Base-by-base conservation (phyloP, 176 grass and related monocot genomes). In the Cenchrus purpureus region DNA sequence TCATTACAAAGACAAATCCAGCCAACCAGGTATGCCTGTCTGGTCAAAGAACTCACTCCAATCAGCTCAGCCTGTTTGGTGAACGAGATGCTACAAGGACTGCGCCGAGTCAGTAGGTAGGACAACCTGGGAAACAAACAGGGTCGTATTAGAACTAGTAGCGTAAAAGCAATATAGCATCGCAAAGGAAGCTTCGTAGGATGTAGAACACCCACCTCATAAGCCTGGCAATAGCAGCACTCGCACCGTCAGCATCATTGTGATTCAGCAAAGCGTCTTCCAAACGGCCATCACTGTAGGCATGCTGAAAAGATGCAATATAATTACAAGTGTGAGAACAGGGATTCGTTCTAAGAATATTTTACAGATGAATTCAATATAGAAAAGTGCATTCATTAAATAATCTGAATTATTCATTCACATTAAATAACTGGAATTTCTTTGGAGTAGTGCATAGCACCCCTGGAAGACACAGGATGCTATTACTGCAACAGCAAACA, bases 241-340 rank as follows among this genome's bases (percentile, higher is more conserved):
- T 90, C 79, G 82, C 88, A 60, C 94, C 82, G 10, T 89, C 79
- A 17, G 81, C 79, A 83, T 91, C 86, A 86, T 91, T 80, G 79
- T 97, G 86, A 62, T 91, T 79, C 32, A 90, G n/a, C 62, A 85
- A 68, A 56, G 91, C 82, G 60, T 97, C 89, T 88, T 94, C 95
- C 94, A 95, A 78, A 76, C 79, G 73, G 40, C 92, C 95, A 86
- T 97, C 95, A 42, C 76, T 86, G 72, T 97, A 95, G 5, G 89
- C 95, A 25, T 97, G 95, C 92, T 95, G 91, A 50, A 74, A 84
- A 71, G 17, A 79, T 72, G 59, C 44, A 81, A 2, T 22, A 40
- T 44, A 81, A 2, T 34, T 54, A 58, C 77, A 89, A 1, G 77
- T 49, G 73, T 88, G 28, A 83, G 69, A 81, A 60, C 73, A 49